Evolutionary conservation across 805 yeast species (phyloP).

Genomic region (Yarrowia sp.): DNA sequence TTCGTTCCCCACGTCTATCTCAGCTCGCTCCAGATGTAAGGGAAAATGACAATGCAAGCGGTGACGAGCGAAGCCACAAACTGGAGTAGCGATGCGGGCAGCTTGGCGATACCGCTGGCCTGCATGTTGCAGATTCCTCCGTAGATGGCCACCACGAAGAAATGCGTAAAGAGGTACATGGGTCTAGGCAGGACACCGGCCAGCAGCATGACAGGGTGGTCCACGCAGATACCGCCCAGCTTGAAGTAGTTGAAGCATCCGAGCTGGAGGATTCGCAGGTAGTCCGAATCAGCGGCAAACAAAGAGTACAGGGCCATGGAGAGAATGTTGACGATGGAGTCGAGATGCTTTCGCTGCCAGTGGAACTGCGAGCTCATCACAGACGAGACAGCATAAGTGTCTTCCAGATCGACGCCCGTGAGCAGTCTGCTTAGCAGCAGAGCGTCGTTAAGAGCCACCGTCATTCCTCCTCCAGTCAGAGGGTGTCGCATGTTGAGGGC

Average conservation of each 20-base stretch:
- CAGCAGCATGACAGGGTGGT: constrained; percentile 81
- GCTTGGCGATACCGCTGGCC: constrained; percentile 67
- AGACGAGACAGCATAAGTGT: constrained; percentile 58
- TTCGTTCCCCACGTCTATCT: constrained; percentile 14
- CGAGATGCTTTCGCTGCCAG: constrained; percentile 75
- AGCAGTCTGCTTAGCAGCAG: constrained; percentile 70
- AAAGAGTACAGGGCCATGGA: constrained; percentile 88
- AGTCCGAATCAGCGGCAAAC: constrained; percentile 79
- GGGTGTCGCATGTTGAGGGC: constrained; percentile 98
- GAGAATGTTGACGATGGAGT: constrained; percentile 85
- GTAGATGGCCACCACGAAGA: constrained; percentile 88
- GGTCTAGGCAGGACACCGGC: constrained; percentile 85
- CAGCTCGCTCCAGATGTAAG: constrained; percentile 60
- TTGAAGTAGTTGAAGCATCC: constrained; percentile 91
- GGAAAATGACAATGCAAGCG: constrained; percentile 80
- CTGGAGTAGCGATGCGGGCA: constrained; percentile 76
- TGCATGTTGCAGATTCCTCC: constrained; percentile 72
- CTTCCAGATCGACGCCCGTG: constrained; percentile 45
- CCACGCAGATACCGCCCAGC: constrained; percentile 80
- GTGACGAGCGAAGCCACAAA: constrained; percentile 71
- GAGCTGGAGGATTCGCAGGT: constrained; percentile 72
- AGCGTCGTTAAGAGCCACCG: constrained; percentile 91
- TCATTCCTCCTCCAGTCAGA: constrained; percentile 98
- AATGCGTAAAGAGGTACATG: constrained; percentile 76
- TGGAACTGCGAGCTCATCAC: constrained; percentile 75